Base-by-base conservation (phyloP, 345 rosid genomes). In the Angophora floribunda region DNA sequence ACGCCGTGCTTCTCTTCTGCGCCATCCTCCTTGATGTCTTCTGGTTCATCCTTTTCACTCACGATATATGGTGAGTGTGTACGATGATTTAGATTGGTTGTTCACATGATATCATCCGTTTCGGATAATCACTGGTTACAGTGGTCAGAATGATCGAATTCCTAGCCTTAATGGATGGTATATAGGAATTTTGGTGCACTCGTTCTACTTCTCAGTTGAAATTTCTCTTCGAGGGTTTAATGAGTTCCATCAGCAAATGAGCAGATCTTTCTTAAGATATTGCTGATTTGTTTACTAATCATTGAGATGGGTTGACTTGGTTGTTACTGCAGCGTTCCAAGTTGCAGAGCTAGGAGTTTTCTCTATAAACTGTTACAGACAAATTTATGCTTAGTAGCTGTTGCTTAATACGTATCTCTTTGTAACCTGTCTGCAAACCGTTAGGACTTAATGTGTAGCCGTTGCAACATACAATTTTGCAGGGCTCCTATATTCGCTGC, bases 1-100 rank as follows among this genome's bases (percentile, higher is more conserved):
- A 96, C 87, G 98, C 98, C 5, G 95, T 91, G 90, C 96, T 96
- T 87, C 97, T 97, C 51, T 95, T 97, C 89, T 92, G 93, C 59
- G 91, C 97, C 82, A 85, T 96, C 87, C 89, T 95, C 86, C 93
- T 96, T 26, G 98, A 95, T 87, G 85, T 95, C 90, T 91, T 91
- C 2, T 96, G 97, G 97, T 96, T 96, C 92, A 91, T 94, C 78
- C 94, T 96, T 57, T 96, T 96, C 90, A 88, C 95, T 36, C 87
- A 91, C 59, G 95, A 93, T 51, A 94, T 96, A 59, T 97, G 98
- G 97, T 94, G 90, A 85, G 90, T 17, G 30, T 53, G 51, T 57
- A 36, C 51, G 65, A 41, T 78, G 32, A 47, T 28, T 87, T 87
- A 32, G 24, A 85, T 65, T 67, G 88, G 22, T 9, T 49, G 84